Percentiles rank a stretch among this genome's conserved stretches.
Evolutionary conservation across 441 rosid genomes (phyloP).

Genomic region (Gossypium lobatum): DNA sequence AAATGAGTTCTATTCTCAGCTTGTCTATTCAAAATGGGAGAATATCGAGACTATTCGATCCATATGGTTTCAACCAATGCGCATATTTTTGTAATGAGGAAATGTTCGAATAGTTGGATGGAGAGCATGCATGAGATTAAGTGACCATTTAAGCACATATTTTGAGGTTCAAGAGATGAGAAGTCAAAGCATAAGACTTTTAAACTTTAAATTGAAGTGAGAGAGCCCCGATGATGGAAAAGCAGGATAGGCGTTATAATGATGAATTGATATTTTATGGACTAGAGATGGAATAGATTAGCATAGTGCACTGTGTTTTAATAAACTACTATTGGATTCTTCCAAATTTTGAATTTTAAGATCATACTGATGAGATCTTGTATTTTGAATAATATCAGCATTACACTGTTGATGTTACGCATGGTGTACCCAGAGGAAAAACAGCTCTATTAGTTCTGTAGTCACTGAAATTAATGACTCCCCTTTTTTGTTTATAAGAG

Average conservation of each 20-base stretch:
- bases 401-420: background rate
- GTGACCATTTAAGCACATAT: background rate
- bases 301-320: background rate
- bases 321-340: background rate
- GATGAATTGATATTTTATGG: background rate
- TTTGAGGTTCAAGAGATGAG: background rate
- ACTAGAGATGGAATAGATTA: slow-evolving; percentile 2
- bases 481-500: background rate
- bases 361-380: slow-evolving; percentile 1
- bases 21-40: slow-evolving; percentile 7
- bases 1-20: background rate
- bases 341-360: background rate
- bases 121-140: background rate
- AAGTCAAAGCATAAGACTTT: background rate
- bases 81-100: background rate
- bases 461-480: background rate
- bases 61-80: background rate
- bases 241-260: background rate
- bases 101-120: background rate
- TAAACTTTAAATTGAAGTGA: background rate
- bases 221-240: background rate
- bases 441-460: background rate
- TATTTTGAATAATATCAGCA: background rate
- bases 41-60: background rate
- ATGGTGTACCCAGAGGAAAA: background rate